Percentiles rank a stretch among this genome's conserved stretches.
These are phyloP conservation scores for Phyllosticta citriasiana DNA, from an alignment of 2,329 filamentous ascomycete species.

Conservation along the genomic window DNA sequence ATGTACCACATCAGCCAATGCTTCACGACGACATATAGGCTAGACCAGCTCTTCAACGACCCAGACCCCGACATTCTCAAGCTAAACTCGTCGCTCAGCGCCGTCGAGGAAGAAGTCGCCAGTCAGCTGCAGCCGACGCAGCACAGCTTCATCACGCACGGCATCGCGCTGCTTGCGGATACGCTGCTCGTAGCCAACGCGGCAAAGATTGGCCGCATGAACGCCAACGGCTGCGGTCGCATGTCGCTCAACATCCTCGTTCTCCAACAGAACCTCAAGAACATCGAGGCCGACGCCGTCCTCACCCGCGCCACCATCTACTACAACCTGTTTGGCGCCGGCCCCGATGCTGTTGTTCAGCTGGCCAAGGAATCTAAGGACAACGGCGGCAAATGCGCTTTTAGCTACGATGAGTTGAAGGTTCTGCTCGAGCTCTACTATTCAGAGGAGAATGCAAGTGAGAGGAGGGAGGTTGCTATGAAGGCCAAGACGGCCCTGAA, in stretches of 20 bases:
- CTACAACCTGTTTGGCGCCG: conserved; percentile 57
- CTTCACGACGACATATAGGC: conserved; percentile 37
- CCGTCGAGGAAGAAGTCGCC: conserved; percentile 74
- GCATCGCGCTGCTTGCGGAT: conserved; percentile 13
- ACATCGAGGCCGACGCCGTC: conserved; percentile 64
- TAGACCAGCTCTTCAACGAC: conserved; percentile 62
- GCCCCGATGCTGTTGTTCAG: conserved; percentile 54
- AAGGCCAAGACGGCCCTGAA: conserved; percentile 60
- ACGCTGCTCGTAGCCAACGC: conserved; percentile 16
- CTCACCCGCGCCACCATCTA: conserved; percentile 56
- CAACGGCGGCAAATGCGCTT: conserved; percentile 18
- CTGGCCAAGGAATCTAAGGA: conserved; percentile 43
- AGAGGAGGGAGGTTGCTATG: conserved; percentile 56
- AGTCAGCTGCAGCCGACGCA: conserved; percentile 63
- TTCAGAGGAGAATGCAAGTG: conserved; percentile 46
- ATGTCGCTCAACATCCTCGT: conserved; percentile 93
- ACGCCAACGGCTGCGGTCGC: conserved; percentile 68
- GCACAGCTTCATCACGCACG: conserved; percentile 21
- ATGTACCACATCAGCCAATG: conserved; percentile 64
- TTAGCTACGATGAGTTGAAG: conserved; percentile 31
- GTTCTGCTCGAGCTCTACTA: conserved; percentile 32
- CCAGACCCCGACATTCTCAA: conserved; percentile 72
- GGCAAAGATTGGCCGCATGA: conserved; percentile 35
- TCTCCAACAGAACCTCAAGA: conserved; percentile 92
- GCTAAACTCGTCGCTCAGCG: conserved; percentile 74